Evolutionary conservation across 768 basidiomycete species (phyloP), one percentile per base, ranked within the genome.

Genomic region (Pleurotus cornucopiae): DNA sequence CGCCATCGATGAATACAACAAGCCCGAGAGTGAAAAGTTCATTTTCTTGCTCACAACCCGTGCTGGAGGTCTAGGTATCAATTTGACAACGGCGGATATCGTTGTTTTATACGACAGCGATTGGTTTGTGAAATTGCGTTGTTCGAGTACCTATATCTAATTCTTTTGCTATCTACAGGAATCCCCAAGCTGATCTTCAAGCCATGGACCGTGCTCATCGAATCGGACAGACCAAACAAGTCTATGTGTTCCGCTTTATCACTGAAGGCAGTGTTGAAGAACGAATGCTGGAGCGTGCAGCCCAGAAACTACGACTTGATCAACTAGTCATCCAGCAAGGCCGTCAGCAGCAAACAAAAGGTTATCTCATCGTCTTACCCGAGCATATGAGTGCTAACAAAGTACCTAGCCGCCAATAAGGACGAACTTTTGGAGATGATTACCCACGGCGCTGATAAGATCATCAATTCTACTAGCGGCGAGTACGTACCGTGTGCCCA

Each of bases 341-440:
- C 3, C 80, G 94, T 48, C 85, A 88, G 34, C 89, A 92, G 64
- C 79, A 80, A 57, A 79, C 83, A 2, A 97, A 96, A 75, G 84
- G 89, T 82, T 63, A 59, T 79, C 65, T 26, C 2, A 13, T 7
- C 20, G 14, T 5, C n/a, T 30, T 11, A 12, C 3, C 1, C 5
- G 48, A 41, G 58, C 44, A 21, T 26, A 39, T 16, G 34, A 23
- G 26, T 49, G 11, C 56, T 45, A 34, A 16, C 61, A 20, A 56
- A 44, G 37, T 54, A 34, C 30, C n/a, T 63, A 88, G 94, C 91
- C 53, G 88, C 91, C 13, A 91, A 85, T 69, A 98, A 98, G 74
- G 97, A 98, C 47, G 97, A 98, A 57, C 77, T 99, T 12, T 74
- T 98, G 37, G 95, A 98, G 66, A 99, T 98, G 94, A 98, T 99